These are phyloP conservation scores for Silene vulgaris DNA, from an alignment of 179 eudicot species.

Conservation along the genomic window DNA sequence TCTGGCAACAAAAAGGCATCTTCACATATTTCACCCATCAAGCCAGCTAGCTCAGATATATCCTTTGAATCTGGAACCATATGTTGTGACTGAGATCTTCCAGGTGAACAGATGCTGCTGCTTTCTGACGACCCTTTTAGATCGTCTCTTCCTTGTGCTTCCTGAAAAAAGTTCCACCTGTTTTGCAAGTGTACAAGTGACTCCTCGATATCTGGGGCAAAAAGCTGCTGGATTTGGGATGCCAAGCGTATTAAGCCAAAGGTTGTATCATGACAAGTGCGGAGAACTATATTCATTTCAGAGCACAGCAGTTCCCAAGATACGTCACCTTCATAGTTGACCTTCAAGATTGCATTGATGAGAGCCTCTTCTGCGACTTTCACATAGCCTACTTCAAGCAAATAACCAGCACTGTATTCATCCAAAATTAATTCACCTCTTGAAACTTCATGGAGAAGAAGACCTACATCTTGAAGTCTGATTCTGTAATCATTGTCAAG, in stretches of 20 bases:
- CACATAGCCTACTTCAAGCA: constrained; percentile 62
- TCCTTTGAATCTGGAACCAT: constrained; percentile 32
- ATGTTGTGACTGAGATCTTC: constrained; percentile 39
- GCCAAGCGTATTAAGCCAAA: constrained; percentile 57
- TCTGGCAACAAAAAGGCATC: constrained; percentile 55
- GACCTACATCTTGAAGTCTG: constrained; percentile 63
- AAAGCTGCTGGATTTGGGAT: constrained; percentile 80
- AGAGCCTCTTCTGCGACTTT: constrained; percentile 71
- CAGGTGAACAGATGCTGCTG: constrained; percentile 30
- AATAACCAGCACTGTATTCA: constrained; percentile 46
- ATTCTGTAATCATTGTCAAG: constrained; percentile 46
- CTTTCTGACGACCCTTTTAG: constrained; percentile 22
- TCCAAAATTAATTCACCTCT: constrained; percentile 26
- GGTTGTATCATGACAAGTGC: constrained; percentile 87
- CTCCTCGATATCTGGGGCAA: constrained; percentile 89
- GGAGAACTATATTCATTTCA: constrained; percentile 50
- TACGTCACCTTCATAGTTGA: constrained; percentile 40
- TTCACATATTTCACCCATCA: constrained; percentile 77
- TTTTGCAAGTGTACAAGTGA: constrained; percentile 72
- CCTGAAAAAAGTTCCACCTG: constrained; percentile 71
- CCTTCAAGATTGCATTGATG: constrained; percentile 50
- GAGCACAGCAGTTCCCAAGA: constrained; percentile 75
- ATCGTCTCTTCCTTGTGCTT: constrained; percentile 39
- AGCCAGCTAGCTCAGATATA: constrained; percentile 32
- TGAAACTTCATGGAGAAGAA: constrained; percentile 52